Conservation (phyloP, 2,329 filamentous ascomycete species). For the Curvularia sp. region DNA sequence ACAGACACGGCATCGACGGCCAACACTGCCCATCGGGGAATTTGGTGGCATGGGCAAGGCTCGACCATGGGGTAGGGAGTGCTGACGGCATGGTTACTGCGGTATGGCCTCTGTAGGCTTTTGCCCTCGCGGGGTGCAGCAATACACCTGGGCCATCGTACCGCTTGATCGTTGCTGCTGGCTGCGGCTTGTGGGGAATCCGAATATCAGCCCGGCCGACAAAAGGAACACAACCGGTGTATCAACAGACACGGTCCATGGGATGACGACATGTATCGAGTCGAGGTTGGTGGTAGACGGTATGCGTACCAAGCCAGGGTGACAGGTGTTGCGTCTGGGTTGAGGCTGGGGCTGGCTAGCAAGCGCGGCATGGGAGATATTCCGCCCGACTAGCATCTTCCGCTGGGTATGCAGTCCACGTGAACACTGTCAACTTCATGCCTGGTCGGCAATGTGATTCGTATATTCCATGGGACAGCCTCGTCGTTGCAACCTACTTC, state of each 20-base stretch:
- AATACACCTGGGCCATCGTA: neutral
- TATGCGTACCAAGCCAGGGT: neutral
- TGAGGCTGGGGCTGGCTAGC: neutral
- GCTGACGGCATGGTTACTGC: slow-evolving; percentile 6
- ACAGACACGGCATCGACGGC: slow-evolving; percentile 5
- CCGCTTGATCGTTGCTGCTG: neutral
- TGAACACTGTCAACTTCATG: neutral
- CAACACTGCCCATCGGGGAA: slow-evolving; percentile 3
- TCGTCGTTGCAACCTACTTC: neutral
- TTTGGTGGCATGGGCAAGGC: slow-evolving; percentile 1
- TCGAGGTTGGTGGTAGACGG: neutral
- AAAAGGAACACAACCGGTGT: slow-evolving; percentile 4
- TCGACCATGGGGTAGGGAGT: neutral
- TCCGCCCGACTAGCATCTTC: slow-evolving; percentile 5
- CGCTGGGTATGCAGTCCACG: neutral
- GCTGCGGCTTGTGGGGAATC: slow-evolving; percentile 14
- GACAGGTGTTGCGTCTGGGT: slow-evolving; percentile 8
- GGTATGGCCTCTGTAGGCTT: neutral
- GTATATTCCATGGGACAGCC: neutral
- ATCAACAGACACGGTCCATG: neutral
- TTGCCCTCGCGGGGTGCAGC: neutral
- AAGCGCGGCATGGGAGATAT: slow-evolving; percentile 2
- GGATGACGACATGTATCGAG: neutral
- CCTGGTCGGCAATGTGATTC: neutral
- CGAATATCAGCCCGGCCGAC: neutral